Conservation (phyloP, 1,284 basidiomycete species). For the Apiotrichum domesticum region DNA sequence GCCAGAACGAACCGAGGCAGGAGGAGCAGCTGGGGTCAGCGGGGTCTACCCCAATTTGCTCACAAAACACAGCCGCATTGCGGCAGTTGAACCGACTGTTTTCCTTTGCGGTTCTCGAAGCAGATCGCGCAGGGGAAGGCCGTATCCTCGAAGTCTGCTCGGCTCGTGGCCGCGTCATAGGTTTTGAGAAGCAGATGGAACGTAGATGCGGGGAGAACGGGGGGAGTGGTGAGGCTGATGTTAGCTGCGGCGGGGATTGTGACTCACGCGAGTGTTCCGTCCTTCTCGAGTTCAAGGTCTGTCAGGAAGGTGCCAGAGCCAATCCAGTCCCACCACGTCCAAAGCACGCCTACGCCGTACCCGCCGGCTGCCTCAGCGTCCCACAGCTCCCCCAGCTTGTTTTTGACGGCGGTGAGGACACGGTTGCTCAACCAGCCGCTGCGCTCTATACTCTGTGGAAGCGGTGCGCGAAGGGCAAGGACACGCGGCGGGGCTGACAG, state of each 20-base stretch:
- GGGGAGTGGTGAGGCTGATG: conserved; percentile 12
- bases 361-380: background rate
- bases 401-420: background rate
- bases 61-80: conserved; percentile 39
- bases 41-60: conserved; percentile 17
- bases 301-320: conserved; percentile 28
- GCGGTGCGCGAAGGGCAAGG: conserved; percentile 15
- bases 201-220: conserved; percentile 17
- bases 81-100: conserved; percentile 33
- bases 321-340: conserved; percentile 45
- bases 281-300: conserved; percentile 19
- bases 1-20: conserved; percentile 41
- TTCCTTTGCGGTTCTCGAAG: conserved; percentile 42
- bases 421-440: conserved; percentile 21
- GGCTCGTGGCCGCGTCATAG: conserved; percentile 27
- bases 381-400: conserved; percentile 14
- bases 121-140: conserved; percentile 45
- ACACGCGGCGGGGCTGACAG: conserved; percentile 13
- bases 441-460: conserved; percentile 4
- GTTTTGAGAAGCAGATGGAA: conserved; percentile 33
- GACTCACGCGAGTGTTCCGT: background rate
- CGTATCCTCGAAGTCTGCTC: conserved; percentile 33
- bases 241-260: background rate
- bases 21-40: conserved; percentile 24
- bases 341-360: conserved; percentile 23